A percentile compares a stretch with the other conserved stretches of the same genome.
Evolutionary conservation across 2,329 filamentous ascomycete species (phyloP).

Genomic region (Coleophoma eucalyptorum): DNA sequence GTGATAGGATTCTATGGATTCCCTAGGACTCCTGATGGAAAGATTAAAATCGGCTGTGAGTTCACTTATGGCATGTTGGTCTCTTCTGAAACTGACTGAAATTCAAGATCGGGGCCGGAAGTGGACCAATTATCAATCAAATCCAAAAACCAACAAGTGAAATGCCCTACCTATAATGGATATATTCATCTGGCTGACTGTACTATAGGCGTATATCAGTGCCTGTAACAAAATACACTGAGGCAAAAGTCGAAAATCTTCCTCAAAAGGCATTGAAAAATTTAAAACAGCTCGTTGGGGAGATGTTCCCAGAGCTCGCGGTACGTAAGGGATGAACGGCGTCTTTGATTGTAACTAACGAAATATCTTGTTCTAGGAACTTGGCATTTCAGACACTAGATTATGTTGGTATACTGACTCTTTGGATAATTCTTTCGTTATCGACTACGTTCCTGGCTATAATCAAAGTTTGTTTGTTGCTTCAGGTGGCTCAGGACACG

Average conservation of each 20-base stretch:
- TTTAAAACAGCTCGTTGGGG: neutral
- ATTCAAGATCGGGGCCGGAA: conserved; percentile 38
- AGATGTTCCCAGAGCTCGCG: neutral
- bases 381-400: conserved; percentile 28
- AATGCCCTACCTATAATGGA: neutral
- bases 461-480: conserved; percentile 42
- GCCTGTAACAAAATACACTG: neutral
- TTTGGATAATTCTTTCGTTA: conserved; percentile 46
- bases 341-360: neutral
- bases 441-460: conserved; percentile 44
- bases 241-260: neutral
- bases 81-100: neutral
- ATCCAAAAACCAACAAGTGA: neutral
- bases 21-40: conserved; percentile 26
- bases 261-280: neutral
- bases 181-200: neutral
- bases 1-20: conserved; percentile 45
- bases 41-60: conserved; percentile 40
- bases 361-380: neutral
- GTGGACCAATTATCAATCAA: conserved; percentile 36
- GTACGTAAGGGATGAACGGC: neutral
- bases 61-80: neutral
- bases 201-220: neutral
- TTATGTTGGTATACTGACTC: conserved; percentile 56
- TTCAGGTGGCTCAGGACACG: conserved; percentile 50